Conservation (phyloP, 192 early-diverging fungal genomes). For the Linderina pennispora region DNA sequence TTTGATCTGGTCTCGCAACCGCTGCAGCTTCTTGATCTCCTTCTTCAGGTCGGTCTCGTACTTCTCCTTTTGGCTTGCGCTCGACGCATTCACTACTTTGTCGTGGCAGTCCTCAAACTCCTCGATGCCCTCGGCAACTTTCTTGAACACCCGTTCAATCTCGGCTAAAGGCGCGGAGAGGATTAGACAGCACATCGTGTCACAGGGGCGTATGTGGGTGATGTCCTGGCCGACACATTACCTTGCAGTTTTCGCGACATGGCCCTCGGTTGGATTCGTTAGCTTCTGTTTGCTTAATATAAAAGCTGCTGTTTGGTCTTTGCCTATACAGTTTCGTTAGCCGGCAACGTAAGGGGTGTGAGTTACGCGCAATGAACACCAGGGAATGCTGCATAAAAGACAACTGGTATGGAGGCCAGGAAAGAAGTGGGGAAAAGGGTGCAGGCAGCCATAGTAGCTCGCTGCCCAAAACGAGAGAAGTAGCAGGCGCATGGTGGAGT, state of each 20-base stretch:
- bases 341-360: no score
- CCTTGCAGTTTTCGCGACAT: slow-evolving; percentile 2
- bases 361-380: no score
- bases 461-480: no score
- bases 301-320: no score
- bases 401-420: no score
- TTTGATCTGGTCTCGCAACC: slow-evolving; percentile 96
- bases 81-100: slow-evolving; percentile 77
- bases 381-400: no score
- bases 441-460: no score
- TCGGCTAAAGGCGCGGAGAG: slow-evolving; percentile 50
- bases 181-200: slow-evolving; percentile 5
- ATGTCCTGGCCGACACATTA: neutral
- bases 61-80: slow-evolving; percentile 92
- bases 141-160: slow-evolving; percentile 93
- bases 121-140: slow-evolving; percentile 93
- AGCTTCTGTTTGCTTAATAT: no score
- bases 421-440: no score
- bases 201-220: slow-evolving; percentile 33
- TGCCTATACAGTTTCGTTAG: no score
- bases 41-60: slow-evolving; percentile 94
- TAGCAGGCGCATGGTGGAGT: no score
- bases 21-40: slow-evolving; percentile 98
- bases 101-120: slow-evolving; percentile 87
- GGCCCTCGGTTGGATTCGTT: no score